A percentile compares a stretch with the other conserved stretches of the same genome.
Conservation (phyloP, 805 yeast genomes). For the Monosporozyma aquatica region DNA sequence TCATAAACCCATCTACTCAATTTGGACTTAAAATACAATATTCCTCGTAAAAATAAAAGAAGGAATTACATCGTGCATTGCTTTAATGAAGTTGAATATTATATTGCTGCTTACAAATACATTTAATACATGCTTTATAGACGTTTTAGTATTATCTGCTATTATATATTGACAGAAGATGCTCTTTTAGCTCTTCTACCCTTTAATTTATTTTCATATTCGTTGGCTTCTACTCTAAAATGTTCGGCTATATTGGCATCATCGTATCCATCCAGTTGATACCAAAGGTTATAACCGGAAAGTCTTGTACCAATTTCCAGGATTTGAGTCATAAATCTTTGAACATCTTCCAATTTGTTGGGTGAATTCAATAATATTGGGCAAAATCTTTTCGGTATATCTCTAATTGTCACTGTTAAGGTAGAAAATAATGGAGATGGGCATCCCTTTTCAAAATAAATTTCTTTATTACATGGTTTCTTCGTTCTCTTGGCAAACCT, state of each 20-base stretch:
- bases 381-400: slow-evolving; percentile 56
- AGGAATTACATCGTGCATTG: too few relatives aligned
- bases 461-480: slow-evolving; percentile 9
- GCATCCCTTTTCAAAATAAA: slow-evolving; percentile 29
- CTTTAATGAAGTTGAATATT: too few relatives aligned
- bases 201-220: slow-evolving; percentile 41
- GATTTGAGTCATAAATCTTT: slow-evolving; percentile 50
- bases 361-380: slow-evolving; percentile 63
- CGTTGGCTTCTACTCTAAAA: slow-evolving; percentile 46
- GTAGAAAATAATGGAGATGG: slow-evolving; percentile 43
- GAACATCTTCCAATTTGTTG: slow-evolving; percentile 45
- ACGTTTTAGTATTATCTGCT: too few relatives aligned
- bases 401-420: slow-evolving; percentile 53
- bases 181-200: slow-evolving; percentile 28
- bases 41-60: slow-evolving; percentile 8
- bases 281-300: slow-evolving; percentile 66
- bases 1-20: not conserved
- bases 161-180: not conserved
- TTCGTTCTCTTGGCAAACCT: slow-evolving; percentile 17
- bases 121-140: too few relatives aligned
- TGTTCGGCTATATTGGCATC: slow-evolving; percentile 61
- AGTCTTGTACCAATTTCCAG: slow-evolving; percentile 52
- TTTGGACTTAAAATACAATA: not conserved
- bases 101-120: too few relatives aligned
- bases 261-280: slow-evolving; percentile 65